Evolutionary conservation across 23 red algal genomes (phyloP).

Genomic region (Pyropia yezoensis): DNA sequence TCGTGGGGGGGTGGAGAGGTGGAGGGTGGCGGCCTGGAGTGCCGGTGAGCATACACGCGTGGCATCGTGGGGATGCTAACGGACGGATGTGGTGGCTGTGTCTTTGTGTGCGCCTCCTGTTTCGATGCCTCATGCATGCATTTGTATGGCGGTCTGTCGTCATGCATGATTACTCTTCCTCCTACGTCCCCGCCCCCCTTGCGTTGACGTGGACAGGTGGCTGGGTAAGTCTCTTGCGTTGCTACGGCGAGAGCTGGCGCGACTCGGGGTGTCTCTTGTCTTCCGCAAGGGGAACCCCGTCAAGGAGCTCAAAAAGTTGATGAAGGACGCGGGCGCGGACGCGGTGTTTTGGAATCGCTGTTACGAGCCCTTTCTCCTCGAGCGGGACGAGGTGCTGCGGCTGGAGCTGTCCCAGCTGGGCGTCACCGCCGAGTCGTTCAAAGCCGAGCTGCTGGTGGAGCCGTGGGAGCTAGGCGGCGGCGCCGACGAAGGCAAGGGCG

Average conservation of each 20-base stretch:
- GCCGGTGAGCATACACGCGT: no score
- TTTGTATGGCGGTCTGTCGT: no score
- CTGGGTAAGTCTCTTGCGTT: conserved; percentile 45
- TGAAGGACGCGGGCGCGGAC: conserved; percentile 51
- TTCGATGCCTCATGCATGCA: no score
- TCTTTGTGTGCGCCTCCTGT: no score
- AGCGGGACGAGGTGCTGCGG: conserved; percentile 62
- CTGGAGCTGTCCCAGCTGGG: conserved; percentile 29
- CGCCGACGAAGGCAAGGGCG: neutral
- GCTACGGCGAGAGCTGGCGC: conserved; percentile 39
- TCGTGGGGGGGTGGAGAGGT: no score
- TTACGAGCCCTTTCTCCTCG: conserved; percentile 78
- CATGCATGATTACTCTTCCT: no score
- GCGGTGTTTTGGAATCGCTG: conserved; percentile 96
- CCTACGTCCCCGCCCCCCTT: no score
- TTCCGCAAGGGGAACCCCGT: conserved; percentile 37
- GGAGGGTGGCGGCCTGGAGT: no score
- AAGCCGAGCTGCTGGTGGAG: conserved; percentile 94
- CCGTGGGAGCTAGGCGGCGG: conserved; percentile 71
- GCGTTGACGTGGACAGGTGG: conserved; percentile 32
- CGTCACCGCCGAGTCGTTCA: conserved; percentile 78
- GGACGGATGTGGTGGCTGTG: no score
- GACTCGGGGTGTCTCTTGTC: conserved; percentile 64
- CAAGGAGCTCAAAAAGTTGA: conserved; percentile 44
- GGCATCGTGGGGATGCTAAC: no score